phyloP scores from a whole-genome alignment of 2,329 filamentous ascomycete genomes.

The Coniochaeta prunicola region DNA sequence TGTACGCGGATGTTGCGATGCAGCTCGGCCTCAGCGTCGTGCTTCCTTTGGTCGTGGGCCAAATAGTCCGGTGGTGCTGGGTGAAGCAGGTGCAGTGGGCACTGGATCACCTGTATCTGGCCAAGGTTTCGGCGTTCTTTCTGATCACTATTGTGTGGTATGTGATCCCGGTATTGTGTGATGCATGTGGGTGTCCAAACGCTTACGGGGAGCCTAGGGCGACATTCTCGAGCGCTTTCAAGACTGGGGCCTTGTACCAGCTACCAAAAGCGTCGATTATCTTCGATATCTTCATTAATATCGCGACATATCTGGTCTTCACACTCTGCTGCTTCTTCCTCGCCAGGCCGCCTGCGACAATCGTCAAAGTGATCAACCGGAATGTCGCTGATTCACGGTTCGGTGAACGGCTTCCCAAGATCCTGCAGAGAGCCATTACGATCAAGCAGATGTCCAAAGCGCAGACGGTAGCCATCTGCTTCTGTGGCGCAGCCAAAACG shows the following conservation, averaged over 20 bases:
- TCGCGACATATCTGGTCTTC: constrained; percentile 57
- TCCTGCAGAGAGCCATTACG: constrained; percentile 29
- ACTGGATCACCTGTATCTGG: constrained; percentile 45
- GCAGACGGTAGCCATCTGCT: constrained; percentile 64
- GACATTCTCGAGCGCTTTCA: constrained; percentile 59
- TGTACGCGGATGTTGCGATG: constrained; percentile 61
- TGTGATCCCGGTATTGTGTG: constrained; percentile 8
- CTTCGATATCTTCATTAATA: constrained; percentile 61
- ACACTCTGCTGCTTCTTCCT: constrained; percentile 51
- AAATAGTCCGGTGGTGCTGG: constrained; percentile 45
- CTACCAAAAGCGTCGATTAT: constrained; percentile 54
- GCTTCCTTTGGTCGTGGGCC: constrained; percentile 55
- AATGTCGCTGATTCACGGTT: constrained; percentile 22
- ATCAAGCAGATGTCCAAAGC: constrained; percentile 46
- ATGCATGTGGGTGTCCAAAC: neutral
- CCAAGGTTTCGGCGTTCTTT: constrained; percentile 40
- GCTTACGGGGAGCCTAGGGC: constrained; percentile 37
- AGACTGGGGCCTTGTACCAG: constrained; percentile 51
- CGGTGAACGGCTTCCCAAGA: constrained; percentile 16
- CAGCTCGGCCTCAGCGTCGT: constrained; percentile 62
- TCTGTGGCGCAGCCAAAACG: constrained; percentile 68
- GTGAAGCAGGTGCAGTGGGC: constrained; percentile 43
- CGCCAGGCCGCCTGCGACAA: constrained; percentile 31
- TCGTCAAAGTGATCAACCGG: constrained; percentile 25
- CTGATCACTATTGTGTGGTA: constrained; percentile 42